A percentile compares a stretch with the other conserved stretches of the same genome.
Evolutionary conservation across 441 rosid genomes (phyloP).

Genomic region (Arabidopsis lyrata): DNA sequence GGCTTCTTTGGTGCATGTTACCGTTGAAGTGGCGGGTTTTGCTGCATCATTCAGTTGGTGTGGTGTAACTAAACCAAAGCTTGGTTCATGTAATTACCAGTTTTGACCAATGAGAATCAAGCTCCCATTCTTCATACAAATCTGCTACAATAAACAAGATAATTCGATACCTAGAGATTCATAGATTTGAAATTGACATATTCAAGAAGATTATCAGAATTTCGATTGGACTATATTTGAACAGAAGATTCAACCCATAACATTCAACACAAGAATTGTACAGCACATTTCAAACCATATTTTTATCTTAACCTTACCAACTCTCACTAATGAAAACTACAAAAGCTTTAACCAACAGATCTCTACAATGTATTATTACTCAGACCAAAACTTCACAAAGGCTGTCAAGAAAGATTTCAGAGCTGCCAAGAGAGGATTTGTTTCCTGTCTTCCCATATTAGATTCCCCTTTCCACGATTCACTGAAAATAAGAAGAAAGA

Average conservation of each 20-base stretch:
- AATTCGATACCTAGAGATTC: background rate
- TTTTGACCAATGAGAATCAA: slow-evolving; percentile 9
- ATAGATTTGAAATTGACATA: background rate
- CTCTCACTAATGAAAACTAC: slow-evolving; percentile 33
- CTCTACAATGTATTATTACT: slow-evolving; percentile 42
- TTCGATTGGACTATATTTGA: slow-evolving; percentile 3
- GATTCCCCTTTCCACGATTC: slow-evolving; percentile 76
- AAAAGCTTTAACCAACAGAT: slow-evolving; percentile 24
- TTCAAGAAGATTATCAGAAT: background rate
- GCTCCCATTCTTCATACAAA: background rate
- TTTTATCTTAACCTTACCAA: slow-evolving; percentile 31
- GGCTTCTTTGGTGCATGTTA: slow-evolving; percentile 43
- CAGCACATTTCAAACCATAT: slow-evolving; percentile 29
- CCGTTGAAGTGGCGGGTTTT: slow-evolving; percentile 48
- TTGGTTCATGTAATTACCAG: slow-evolving; percentile 18
- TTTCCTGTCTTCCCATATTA: slow-evolving; percentile 46
- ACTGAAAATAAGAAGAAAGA: slow-evolving; percentile 46
- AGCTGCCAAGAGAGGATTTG: slow-evolving; percentile 59
- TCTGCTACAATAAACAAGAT: slow-evolving; percentile 16
- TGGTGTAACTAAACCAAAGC: slow-evolving; percentile 42
- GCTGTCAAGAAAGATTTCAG: slow-evolving; percentile 65
- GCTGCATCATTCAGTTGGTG: slow-evolving; percentile 46
- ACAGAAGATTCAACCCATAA: slow-evolving; percentile 13
- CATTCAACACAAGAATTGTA: slow-evolving; percentile 30
- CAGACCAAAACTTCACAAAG: slow-evolving; percentile 81